Conservation (phyloP, 2,329 filamentous ascomycete genomes). For the Verticillium tricorpus region DNA sequence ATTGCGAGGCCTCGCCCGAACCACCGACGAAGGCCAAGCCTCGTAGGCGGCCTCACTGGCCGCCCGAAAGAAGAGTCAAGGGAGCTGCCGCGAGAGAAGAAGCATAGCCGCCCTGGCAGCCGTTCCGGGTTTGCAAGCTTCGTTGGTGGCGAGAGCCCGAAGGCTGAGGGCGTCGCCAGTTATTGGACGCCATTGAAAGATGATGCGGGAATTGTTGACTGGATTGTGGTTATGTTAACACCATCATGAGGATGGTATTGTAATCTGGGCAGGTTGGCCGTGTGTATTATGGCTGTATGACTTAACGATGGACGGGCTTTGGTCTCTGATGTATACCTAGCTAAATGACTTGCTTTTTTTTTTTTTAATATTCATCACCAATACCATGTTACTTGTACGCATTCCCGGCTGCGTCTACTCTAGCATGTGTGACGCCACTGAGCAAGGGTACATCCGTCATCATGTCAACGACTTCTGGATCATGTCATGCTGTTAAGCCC, state of each 20-base stretch:
- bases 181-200: slow-evolving; percentile 15
- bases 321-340: neutral
- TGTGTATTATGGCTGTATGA: neutral
- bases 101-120: slow-evolving; percentile 4
- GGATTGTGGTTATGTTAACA: slow-evolving; percentile 12
- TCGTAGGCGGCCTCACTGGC: slow-evolving; percentile 3
- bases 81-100: slow-evolving; percentile 4
- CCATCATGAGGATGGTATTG: slow-evolving; percentile 1
- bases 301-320: neutral
- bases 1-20: slow-evolving; percentile 8
- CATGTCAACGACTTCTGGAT: too few species aligned
- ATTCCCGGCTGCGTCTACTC: neutral
- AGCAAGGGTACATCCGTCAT: too few species aligned
- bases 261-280: neutral
- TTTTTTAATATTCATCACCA: neutral
- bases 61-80: slow-evolving; percentile 6
- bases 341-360: neutral
- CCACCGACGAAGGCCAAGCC: slow-evolving; percentile 10
- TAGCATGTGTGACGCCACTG: too few species aligned
- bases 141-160: slow-evolving; percentile 6
- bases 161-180: slow-evolving; percentile 8
- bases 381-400: neutral
- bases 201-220: slow-evolving; percentile 9
- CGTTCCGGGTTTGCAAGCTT: slow-evolving; percentile 10
- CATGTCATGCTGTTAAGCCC: too few species aligned